These are phyloP conservation scores for Aspergillus ostianus DNA, from an alignment of 495 filamentous ascomycete species.

Conservation along the genomic window DNA sequence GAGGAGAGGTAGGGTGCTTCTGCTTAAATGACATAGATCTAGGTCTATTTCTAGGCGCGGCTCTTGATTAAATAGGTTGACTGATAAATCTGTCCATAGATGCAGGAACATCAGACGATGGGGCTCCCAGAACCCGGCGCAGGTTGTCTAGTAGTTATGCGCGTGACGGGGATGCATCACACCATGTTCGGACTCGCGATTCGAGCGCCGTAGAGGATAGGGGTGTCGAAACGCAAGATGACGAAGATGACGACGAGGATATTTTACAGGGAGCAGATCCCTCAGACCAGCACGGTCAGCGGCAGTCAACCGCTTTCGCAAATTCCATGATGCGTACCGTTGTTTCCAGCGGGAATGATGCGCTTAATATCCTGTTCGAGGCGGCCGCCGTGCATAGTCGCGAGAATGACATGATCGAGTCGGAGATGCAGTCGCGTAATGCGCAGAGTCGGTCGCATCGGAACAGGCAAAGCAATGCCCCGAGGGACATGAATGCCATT, in stretches of 20 bases:
- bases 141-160: conserved; percentile 5
- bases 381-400: conserved; percentile 43
- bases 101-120: conserved; percentile 13
- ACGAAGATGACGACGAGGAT: neutral
- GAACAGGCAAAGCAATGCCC: conserved; percentile 18
- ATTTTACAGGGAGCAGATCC: conserved; percentile 7
- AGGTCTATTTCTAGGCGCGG: neutral
- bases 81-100: neutral
- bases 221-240: neutral
- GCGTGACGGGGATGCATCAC: conserved; percentile 7
- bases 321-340: conserved; percentile 51
- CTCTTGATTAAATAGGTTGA: neutral
- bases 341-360: conserved; percentile 52
- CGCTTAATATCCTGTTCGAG: conserved; percentile 53
- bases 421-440: conserved; percentile 13
- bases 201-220: neutral
- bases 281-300: conserved; percentile 15
- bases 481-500: conserved; percentile 9
- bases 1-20: conserved; percentile 29
- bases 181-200: neutral
- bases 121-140: conserved; percentile 7
- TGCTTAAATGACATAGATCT: neutral
- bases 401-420: conserved; percentile 23
- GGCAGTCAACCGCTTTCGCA: conserved; percentile 35
- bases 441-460: conserved; percentile 14